Evolutionary conservation across 2,329 filamentous ascomycete genomes (phyloP), one percentile per base, ranked within the genome.

Genomic region (Nothophaeocryptopus gaeumannii): DNA sequence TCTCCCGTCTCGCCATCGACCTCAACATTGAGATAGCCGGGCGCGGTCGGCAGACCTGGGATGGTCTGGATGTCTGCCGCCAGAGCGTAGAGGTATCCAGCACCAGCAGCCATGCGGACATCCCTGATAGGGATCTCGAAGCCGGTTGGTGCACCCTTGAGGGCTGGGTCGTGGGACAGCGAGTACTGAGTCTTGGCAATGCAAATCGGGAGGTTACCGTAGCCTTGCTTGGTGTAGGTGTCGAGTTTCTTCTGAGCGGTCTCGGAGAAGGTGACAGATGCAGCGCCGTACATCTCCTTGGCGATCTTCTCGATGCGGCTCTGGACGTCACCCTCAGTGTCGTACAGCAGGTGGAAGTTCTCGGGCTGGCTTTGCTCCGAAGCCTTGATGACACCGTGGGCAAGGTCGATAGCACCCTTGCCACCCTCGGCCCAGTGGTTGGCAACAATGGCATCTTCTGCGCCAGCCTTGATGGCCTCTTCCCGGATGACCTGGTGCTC

Each of bases 101-200:
- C 93, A 66, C 93, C 93, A 52, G 91, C 91, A 26, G 93, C 93
- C 79, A 99, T 84, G 55, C 91, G 80, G 34, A 99, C 92, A 67
- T 99, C 93, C 52, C 92, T 79, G 62, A 99, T 96, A 2, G 93
- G 93, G 5, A 99, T 84, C 0, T 89, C 95, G 72, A 97, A 99
- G 51, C 92, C 93, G 3, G 85, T 88, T 16, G 93, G 93, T 8
- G 93, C 93, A 55, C 93, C 93, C 81, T 99, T 99, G 63, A 97
- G 79, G 9, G 88, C 84, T 2, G 92, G 86, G 69, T 99, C 90
- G 71, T 97, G 92, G 51, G 87, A 93, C 41, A 99, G 79, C 31
- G 89, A 95, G 76, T 99, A 99, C 72, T 99, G 93, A 11, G 93
- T 99, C 84, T 99, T 99, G 55, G 93, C 93, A 58, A 97, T 82